Base-by-base conservation (phyloP, 306 rosid genomes). In the Trifolium repens region DNA sequence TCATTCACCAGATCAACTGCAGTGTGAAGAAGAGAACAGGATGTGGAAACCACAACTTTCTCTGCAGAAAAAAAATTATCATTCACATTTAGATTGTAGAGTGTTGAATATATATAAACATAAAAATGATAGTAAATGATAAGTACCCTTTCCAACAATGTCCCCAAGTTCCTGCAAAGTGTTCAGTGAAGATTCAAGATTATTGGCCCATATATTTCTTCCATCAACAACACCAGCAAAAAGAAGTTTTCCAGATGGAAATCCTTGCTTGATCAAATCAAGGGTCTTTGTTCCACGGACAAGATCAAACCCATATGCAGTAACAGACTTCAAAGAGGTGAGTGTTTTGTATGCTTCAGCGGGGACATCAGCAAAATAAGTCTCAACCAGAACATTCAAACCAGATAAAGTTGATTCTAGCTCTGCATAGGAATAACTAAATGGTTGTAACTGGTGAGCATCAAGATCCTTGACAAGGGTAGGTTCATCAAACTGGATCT, bases 191-290 rank as follows among this genome's bases (percentile, higher is more conserved):
- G 92, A 74, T 39, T 84, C 88, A 79, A 90, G 87, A 80, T 92
- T 87, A 49, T 90, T 90, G 53, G 96, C 92, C 97, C 97, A 92
- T 74, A 88, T 90, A 78, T 92, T 92, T 80, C 97, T 87, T 63
- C 96, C 97, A 84, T 92, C 97, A 80, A 92, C 96, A 67, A 92
- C 85, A 46, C 97, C 96, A 83, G 97, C 97, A 79, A 92, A 92
- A 52, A 92, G 88, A 74, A 73, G 73, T 78, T 90, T 90, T 26
- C 93, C 93, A 26, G 87, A 50, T 55, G 97, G 97, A 77, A 90
- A 92, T 75, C 84, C 93, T 53, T 75, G 81, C 83, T 90, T 88
- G 73, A 92, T 90, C 84, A 90, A 87, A 60, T 84, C 90, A 74
- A 87, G 88, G 71, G 96, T 88, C 88, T 92, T 83, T 62, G 86